Evolutionary conservation across 2,329 filamentous ascomycete species (phyloP).

Genomic region (Cladophialophora bantiana): DNA sequence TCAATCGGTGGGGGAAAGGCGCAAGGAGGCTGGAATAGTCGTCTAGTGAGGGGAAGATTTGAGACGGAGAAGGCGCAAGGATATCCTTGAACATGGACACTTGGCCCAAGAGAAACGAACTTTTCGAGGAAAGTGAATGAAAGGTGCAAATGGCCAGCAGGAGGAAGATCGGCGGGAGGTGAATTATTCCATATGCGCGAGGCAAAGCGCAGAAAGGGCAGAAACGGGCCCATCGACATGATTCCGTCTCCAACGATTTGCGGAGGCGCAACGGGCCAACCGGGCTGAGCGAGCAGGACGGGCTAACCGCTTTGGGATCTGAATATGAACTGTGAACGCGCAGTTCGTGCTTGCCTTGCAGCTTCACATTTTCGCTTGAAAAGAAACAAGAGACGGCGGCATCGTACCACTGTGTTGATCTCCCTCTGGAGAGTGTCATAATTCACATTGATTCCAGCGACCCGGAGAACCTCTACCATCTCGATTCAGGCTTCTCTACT

Average conservation of each 20-base stretch:
- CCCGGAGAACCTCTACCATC: background rate
- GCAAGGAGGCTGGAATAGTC: background rate
- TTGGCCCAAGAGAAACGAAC: background rate
- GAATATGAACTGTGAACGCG: background rate
- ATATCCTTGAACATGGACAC: background rate
- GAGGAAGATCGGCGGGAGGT: background rate
- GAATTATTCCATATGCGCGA: slow-evolving; percentile 5
- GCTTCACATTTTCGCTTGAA: slow-evolving; percentile 4
- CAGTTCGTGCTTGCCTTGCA: slow-evolving; percentile 6
- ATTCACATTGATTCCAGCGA: background rate
- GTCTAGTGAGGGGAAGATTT: background rate
- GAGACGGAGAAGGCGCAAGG: background rate
- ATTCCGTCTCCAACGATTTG: slow-evolving; percentile 7
- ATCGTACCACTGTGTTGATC: background rate
- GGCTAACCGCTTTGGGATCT: slow-evolving; percentile 1
- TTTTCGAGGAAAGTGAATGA: background rate
- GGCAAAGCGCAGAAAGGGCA: background rate
- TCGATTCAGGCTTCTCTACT: background rate
- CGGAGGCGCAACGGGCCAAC: background rate
- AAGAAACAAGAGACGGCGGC: background rate
- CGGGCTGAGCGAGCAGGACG: background rate
- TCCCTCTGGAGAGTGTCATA: background rate
- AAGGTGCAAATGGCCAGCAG: background rate
- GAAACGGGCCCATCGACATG: background rate
- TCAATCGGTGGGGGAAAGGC: background rate